Evolutionary conservation across 2,329 filamentous ascomycete genomes (phyloP), one percentile per base, ranked within the genome.

Genomic region (Colletotrichum orbiculare): DNA sequence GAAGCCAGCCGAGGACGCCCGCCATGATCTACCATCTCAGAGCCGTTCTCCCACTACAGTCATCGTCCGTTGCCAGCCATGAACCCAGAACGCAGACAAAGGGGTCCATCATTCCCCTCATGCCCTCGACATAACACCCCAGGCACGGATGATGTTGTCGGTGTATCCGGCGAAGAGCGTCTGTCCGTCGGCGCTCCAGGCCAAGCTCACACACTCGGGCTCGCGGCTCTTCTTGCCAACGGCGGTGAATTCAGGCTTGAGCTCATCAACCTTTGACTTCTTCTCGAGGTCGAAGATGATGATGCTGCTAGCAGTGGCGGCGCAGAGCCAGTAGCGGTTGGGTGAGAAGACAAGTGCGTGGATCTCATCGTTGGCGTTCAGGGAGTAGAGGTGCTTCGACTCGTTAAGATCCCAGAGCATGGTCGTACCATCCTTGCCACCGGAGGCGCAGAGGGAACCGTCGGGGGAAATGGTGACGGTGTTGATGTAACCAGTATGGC

Each of bases 211-310:
- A 83, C 95, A 98, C 91, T 98, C 95, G 76, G 96, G 96, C 85
- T 97, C 95, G 81, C 94, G 90, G 90, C 91, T 94, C 93, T 98
- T 98, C 93, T 97, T 97, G 87, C 94, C 93, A 81, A 94, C 91
- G 81, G 94, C 89, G 79, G 94, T 87, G 87, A 96, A 97, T 83
- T 99, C 96, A 74, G 95, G 95, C 91, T 97, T 97, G 83, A 99
- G 91, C 90, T 98, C 96, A 78, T 98, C 95, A 79, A 98, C 95
- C 92, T 97, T 98, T 91, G 91, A 96, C 94, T 99, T 99, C 94
- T 99, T 99, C 93, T 99, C 96, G 75, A 99, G 90, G 80, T 99
- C 96, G 87, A 99, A 99, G 89, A 99, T 98, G 89, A 97, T 97
- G 89, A 99, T 98, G 89, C 90, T 94, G 86, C 89, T 93, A 80